A percentile compares a stretch with the other conserved stretches of the same genome.
Evolutionary conservation across 2,329 filamentous ascomycete species (phyloP).

Genomic region (Blastomyces emzantsi): DNA sequence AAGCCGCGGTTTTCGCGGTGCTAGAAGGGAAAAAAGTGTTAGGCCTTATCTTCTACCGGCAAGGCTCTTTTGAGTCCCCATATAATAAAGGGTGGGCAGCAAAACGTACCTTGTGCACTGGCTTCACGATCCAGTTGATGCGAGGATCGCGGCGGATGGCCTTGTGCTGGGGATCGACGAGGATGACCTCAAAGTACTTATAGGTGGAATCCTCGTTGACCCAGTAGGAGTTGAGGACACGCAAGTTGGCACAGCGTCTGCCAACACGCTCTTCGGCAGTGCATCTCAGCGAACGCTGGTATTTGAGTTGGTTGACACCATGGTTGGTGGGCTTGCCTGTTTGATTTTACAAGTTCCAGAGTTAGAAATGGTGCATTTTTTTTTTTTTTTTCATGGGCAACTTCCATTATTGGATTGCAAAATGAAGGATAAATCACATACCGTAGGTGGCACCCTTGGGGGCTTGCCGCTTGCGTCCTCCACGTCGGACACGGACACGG

Average conservation of each 20-base stretch:
- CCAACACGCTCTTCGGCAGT: conserved; percentile 99
- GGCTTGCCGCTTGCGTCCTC: conserved; percentile 95
- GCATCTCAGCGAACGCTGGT: conserved; percentile 96
- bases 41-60: conserved; percentile 15
- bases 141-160: conserved; percentile 97
- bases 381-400: background rate
- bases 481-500: conserved; percentile 94
- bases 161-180: conserved; percentile 99
- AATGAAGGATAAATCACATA: conserved; percentile 60
- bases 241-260: conserved; percentile 96
- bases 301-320: conserved; percentile 99
- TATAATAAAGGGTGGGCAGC: no score
- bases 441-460: conserved; percentile 98
- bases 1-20: conserved; percentile 97
- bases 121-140: conserved; percentile 99
- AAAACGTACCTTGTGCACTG: conserved; percentile 74
- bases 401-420: background rate
- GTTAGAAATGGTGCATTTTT: conserved; percentile 1
- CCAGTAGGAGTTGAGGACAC: conserved; percentile 99
- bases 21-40: conserved; percentile 34
- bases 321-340: conserved; percentile 99
- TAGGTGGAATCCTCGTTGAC: conserved; percentile 99
- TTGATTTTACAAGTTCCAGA: background rate
- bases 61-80: background rate
- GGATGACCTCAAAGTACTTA: conserved; percentile 99